Conservation (phyloP, 495 filamentous ascomycete genomes). For the Aspergillus haitiensis region DNA sequence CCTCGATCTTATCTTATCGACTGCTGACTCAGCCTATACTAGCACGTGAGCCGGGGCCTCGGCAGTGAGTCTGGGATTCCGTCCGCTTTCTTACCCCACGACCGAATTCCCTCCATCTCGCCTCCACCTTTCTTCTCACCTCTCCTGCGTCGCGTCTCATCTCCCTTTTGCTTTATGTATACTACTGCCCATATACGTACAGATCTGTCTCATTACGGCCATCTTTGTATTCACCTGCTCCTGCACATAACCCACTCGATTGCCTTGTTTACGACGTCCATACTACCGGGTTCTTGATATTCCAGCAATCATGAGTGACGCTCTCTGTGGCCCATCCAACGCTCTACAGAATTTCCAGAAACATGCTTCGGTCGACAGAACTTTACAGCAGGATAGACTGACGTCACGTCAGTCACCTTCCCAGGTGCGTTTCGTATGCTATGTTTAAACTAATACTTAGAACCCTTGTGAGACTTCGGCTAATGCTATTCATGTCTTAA, state of each 20-base stretch:
- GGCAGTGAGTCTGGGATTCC: slow-evolving; percentile 20
- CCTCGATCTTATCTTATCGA: slow-evolving; percentile 42
- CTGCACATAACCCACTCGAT: neutral
- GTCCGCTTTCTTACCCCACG: slow-evolving; percentile 23
- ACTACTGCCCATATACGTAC: slow-evolving; percentile 1
- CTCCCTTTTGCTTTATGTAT: slow-evolving; percentile 7
- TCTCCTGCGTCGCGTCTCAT: slow-evolving; percentile 5
- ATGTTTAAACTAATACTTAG: neutral
- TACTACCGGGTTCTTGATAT: slow-evolving; percentile 2
- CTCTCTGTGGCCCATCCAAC: slow-evolving; percentile 87
- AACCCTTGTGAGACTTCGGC: neutral
- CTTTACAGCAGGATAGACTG: slow-evolving; percentile 82
- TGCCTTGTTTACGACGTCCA: neutral
- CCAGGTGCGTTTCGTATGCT: slow-evolving; percentile 46
- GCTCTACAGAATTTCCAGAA: slow-evolving; percentile 82
- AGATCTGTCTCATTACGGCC: neutral
- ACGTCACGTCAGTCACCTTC: slow-evolving; percentile 51
- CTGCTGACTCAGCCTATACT: slow-evolving; percentile 19
- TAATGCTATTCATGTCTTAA: slow-evolving; percentile 15
- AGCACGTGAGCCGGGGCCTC: slow-evolving; percentile 33
- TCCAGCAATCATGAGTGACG: slow-evolving; percentile 66
- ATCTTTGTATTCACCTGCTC: neutral
- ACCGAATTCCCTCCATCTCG: neutral
- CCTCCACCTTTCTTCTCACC: neutral
- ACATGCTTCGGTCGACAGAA: slow-evolving; percentile 73